Evolutionary conservation across 257 asterid genomes (phyloP).

Genomic region (Petunia axillaris): DNA sequence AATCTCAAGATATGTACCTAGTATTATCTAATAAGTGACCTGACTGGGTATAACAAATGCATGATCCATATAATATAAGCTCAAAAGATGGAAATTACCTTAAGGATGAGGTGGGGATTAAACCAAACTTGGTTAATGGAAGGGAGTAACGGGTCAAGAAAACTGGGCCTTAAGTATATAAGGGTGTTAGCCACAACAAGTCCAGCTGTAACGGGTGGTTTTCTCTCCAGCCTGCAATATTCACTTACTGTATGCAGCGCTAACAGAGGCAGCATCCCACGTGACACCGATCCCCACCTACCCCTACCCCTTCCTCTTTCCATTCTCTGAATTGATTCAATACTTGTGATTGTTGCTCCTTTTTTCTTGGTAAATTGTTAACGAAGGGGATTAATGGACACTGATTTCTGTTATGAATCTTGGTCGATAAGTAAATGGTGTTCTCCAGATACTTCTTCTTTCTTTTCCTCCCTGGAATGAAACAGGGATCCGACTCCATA

Average conservation of each 20-base stretch:
- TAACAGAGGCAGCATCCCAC: constrained; percentile 72
- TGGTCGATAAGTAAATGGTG: too few species aligned
- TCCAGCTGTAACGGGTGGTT: constrained; percentile 88
- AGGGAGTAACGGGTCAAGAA: constrained; percentile 59
- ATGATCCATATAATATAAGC: neutral
- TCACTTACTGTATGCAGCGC: constrained; percentile 70
- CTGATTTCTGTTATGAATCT: too few species aligned
- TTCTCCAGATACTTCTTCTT: too few species aligned
- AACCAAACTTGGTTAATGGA: constrained; percentile 72
- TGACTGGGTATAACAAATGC: neutral
- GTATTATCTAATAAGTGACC: too few species aligned
- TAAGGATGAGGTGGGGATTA: constrained; percentile 83
- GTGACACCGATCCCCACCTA: constrained; percentile 39
- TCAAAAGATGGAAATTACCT: constrained; percentile 46
- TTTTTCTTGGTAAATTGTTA: too few species aligned
- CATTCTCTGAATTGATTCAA: constrained; percentile 24
- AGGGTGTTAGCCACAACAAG: constrained; percentile 78
- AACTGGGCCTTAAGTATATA: constrained; percentile 65
- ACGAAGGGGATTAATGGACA: too few species aligned
- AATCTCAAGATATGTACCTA: too few species aligned
- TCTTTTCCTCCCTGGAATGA: too few species aligned
- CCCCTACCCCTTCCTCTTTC: constrained; percentile 57
- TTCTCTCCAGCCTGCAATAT: constrained; percentile 66
- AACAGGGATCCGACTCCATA: too few species aligned
- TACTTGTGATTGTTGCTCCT: too few species aligned